Evolutionary conservation across 352 stramenopile genomes (phyloP).

Genomic region (Phytophthora idaei): DNA sequence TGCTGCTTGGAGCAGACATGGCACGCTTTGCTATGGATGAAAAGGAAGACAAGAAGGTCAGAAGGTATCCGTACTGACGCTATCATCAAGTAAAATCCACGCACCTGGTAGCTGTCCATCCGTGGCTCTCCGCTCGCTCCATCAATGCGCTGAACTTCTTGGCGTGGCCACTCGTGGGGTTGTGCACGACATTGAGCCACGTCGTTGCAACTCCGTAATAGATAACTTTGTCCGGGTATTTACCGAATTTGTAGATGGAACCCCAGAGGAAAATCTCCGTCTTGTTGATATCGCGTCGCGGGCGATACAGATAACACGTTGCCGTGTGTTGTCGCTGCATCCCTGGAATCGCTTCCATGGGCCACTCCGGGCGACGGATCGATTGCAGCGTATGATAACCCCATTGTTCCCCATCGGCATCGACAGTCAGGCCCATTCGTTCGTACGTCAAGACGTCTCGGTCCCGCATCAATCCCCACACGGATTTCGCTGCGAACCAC

Average conservation of each 20-base stretch:
- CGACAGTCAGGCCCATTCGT: constrained; percentile 27
- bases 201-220: constrained; percentile 40
- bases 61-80: constrained; percentile 6
- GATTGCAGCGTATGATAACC: constrained; percentile 43
- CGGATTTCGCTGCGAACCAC: constrained; percentile 34
- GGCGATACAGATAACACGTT: constrained; percentile 38
- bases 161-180: constrained; percentile 33
- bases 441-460: constrained; percentile 43
- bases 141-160: constrained; percentile 41
- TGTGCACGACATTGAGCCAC: constrained; percentile 42
- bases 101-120: constrained; percentile 30
- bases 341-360: constrained; percentile 26
- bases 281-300: constrained; percentile 27
- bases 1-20: constrained; percentile 38
- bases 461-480: constrained; percentile 26
- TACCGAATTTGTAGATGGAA: constrained; percentile 38
- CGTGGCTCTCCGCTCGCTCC: constrained; percentile 24
- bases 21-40: constrained; percentile 28
- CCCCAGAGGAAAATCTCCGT: constrained; percentile 43
- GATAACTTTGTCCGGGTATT: constrained; percentile 35
- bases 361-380: constrained; percentile 39
- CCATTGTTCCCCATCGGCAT: constrained; percentile 23
- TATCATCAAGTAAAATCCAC: constrained; percentile 8
- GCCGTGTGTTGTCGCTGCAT: constrained; percentile 36
- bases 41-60: constrained; percentile 5